Percentiles rank a stretch among this genome's conserved stretches.
These are phyloP conservation scores for Calonectria henricotiae DNA, from an alignment of 2,329 filamentous ascomycete species.

Conservation along the genomic window DNA sequence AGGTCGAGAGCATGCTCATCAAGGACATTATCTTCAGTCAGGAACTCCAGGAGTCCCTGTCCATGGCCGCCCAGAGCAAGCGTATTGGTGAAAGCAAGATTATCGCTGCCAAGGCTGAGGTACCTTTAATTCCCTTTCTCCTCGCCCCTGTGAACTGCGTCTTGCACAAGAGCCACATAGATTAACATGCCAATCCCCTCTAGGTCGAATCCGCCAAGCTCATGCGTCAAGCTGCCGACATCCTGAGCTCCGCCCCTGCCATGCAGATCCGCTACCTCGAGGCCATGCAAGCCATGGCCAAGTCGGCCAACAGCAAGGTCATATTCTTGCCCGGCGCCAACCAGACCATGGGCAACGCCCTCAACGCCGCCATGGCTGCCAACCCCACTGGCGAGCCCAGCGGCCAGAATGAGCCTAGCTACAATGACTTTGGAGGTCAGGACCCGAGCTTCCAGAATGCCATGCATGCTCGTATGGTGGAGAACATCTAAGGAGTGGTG, in stretches of 20 bases:
- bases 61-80: slow-evolving; percentile 99
- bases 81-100: slow-evolving; percentile 98
- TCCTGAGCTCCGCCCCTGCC: slow-evolving; percentile 89
- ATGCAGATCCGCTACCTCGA: slow-evolving; percentile 99
- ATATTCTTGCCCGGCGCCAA: slow-evolving; percentile 81
- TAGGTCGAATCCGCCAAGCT: slow-evolving; percentile 93
- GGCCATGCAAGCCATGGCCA: slow-evolving; percentile 99
- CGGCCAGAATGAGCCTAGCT: slow-evolving; percentile 62
- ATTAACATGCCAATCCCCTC: not conserved
- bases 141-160: not conserved
- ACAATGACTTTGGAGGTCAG: slow-evolving; percentile 70
- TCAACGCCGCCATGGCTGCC: slow-evolving; percentile 64
- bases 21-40: slow-evolving; percentile 99
- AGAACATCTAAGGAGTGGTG: slow-evolving; percentile 80
- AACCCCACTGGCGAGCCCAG: slow-evolving; percentile 65
- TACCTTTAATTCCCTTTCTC: slow-evolving; percentile 46
- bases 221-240: slow-evolving; percentile 94
- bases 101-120: slow-evolving; percentile 94
- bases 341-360: slow-evolving; percentile 70
- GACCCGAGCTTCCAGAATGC: slow-evolving; percentile 82
- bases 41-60: slow-evolving; percentile 95
- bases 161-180: slow-evolving; percentile 1
- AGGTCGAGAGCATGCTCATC: slow-evolving; percentile 98
- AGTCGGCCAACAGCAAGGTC: slow-evolving; percentile 90
- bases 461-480: slow-evolving; percentile 85